Evolutionary conservation across 2,329 filamentous ascomycete genomes (phyloP), one percentile per base, ranked within the genome.

Genomic region (Paraphaeosphaeria minitans): DNA sequence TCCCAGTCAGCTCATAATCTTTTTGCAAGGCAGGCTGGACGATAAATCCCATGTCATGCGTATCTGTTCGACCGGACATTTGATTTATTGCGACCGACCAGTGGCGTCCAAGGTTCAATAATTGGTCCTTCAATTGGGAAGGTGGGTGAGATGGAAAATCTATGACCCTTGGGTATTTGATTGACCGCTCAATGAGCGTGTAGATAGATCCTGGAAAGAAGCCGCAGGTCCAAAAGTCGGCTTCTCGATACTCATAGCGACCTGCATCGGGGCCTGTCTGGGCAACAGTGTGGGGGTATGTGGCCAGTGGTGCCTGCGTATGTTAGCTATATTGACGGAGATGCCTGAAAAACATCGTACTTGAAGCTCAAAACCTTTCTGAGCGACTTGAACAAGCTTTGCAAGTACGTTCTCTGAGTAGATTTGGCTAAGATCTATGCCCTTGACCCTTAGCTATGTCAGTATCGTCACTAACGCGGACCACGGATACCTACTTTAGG

Each of bases 41-140:
- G 27, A 85, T 85, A 62, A 85, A 85, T 0, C 82, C 82, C 58
- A 85, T 77, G 43, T 85, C 83, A 57, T 85, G 83, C 0, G 83
- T 85, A 55, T 84, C 81, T 4, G 75, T 84, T 31, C 80, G 64
- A 4, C 64, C 60, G 1, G 72, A 74, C 73, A 77, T 58, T 58
- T 69, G 9, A 16, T 70, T 68, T 52, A 75, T 74, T 2, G 73
- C 71, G 4, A 74, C 66, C 16, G 67, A 64, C 63, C 71, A 75
- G 48, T 75, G 70, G 1, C 72, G 63, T 5, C 73, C 73, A 1
- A 74, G 57, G 8, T 61, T 60, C 1, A 75, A 53, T 0, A 74
- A 45, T 6, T 72, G 64, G 2, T 70, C 62, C 41, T 67, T 63
- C 9, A 74, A 62, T 0, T 62, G 58, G 16, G 61, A 50, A 3